Conservation (phyloP, 441 rosid genomes). For the Croton laevigatus region DNA sequence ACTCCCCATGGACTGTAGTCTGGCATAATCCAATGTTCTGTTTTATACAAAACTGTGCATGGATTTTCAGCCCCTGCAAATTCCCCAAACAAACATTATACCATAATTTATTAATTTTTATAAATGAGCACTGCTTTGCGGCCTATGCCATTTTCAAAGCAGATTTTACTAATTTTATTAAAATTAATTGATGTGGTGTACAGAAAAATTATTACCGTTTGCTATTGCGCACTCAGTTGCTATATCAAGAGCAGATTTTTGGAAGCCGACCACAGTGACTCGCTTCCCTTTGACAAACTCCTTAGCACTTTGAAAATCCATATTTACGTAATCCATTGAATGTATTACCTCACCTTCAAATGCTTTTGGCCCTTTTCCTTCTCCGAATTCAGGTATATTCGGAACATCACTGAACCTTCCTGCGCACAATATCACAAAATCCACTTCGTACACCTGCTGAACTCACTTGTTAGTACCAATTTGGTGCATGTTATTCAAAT, state of each 20-base stretch:
- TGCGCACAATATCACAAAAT: constrained; percentile 22
- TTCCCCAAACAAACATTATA: neutral
- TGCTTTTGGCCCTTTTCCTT: constrained; percentile 42
- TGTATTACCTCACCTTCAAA: constrained; percentile 45
- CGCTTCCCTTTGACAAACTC: constrained; percentile 33
- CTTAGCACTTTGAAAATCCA: constrained; percentile 21
- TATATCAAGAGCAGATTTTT: constrained; percentile 49
- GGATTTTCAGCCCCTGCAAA: constrained; percentile 25
- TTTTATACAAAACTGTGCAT: constrained; percentile 39
- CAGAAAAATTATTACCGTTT: constrained; percentile 31
- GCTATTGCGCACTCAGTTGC: constrained; percentile 37
- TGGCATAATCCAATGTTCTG: constrained; percentile 42
- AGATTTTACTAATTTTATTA: too few species aligned
- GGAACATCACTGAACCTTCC: constrained; percentile 28
- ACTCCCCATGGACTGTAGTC: constrained; percentile 40
- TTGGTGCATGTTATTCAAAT: too few species aligned
- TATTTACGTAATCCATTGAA: constrained; percentile 39
- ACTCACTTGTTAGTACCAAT: constrained; percentile 1
- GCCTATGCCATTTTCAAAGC: too few species aligned
- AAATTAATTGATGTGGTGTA: neutral
- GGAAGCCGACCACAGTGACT: constrained; percentile 42
- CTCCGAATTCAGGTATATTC: constrained; percentile 45
- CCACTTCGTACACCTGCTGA: constrained; percentile 19
- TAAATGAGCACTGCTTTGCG: too few species aligned
- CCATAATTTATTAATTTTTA: neutral